Evolutionary conservation across 1,284 basidiomycete genomes (phyloP).

Genomic region (Porphyrellus sp.): DNA sequence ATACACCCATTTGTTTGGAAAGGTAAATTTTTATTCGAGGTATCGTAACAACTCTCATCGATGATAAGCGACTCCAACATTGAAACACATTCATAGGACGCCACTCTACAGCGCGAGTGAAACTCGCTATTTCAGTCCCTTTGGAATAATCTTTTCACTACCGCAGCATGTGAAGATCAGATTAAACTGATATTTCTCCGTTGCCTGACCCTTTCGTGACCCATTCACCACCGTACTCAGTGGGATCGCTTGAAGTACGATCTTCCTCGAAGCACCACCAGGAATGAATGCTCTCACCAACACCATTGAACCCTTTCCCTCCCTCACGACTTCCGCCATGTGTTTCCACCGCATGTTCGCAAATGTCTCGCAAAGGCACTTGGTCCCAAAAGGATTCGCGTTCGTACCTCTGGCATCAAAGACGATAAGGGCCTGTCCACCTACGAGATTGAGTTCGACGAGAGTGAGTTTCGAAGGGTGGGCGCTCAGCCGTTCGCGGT

Average conservation of each 20-base stretch:
- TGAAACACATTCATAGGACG: no score
- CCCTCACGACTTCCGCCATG: conserved; percentile 19
- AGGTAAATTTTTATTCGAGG: no score
- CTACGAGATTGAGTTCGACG: conserved; percentile 28
- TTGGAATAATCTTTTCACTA: not conserved
- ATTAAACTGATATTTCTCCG: conserved; percentile 21
- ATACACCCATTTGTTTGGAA: no score
- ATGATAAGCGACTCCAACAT: no score
- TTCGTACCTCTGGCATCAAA: conserved; percentile 26
- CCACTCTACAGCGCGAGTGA: not conserved
- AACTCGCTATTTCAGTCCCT: not conserved
- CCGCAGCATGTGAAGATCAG: conserved; percentile 30
- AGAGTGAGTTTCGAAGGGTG: conserved; percentile 24
- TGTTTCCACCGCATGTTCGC: conserved; percentile 27
- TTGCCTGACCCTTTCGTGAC: not conserved
- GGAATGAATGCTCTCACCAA: conserved; percentile 31
- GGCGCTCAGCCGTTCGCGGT: conserved; percentile 10
- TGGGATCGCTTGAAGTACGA: conserved; percentile 30
- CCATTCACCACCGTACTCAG: conserved; percentile 13
- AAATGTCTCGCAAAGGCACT: conserved; percentile 25
- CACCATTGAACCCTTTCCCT: conserved; percentile 15
- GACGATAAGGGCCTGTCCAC: conserved; percentile 5
- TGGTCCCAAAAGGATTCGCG: conserved; percentile 26
- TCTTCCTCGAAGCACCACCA: conserved; percentile 28
- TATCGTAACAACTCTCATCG: no score